Percentiles rank a stretch among this genome's conserved stretches.
Conservation (phyloP, 805 yeast species). For the Pichia manshurica region DNA sequence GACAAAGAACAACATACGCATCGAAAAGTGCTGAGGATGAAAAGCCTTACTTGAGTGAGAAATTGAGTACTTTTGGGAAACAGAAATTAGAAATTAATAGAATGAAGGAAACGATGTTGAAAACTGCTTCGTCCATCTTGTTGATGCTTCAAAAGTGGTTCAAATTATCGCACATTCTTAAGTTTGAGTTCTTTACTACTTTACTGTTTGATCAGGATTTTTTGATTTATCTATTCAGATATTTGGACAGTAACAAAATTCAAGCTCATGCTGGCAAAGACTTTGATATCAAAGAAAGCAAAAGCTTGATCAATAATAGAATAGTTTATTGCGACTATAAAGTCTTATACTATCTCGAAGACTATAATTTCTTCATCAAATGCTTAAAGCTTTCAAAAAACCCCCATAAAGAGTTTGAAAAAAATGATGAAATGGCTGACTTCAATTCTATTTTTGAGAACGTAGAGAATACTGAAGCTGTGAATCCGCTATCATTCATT, state of each 20-base stretch:
- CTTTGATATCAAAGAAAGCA: conserved; percentile 26
- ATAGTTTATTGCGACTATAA: conserved; percentile 30
- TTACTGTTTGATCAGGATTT: conserved; percentile 70
- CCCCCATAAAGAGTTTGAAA: conserved; percentile 10
- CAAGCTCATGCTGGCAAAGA: conserved; percentile 22
- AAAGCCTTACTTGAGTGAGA: conserved; percentile 14
- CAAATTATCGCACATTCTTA: conserved; percentile 68
- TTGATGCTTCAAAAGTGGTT: conserved; percentile 65
- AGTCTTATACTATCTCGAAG: conserved; percentile 21
- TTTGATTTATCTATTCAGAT: conserved; percentile 34
- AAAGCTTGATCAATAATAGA: conserved; percentile 24
- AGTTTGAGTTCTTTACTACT: conserved; percentile 67
- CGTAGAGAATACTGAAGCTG: conserved; percentile 10
- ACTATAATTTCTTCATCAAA: conserved; percentile 16
- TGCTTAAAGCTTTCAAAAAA: conserved; percentile 4
- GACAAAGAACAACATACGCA: conserved; percentile 14
- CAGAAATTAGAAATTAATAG: conserved; percentile 50
- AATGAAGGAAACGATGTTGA: conserved; percentile 58
- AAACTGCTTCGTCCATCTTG: conserved; percentile 51
- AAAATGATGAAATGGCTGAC: conserved; percentile 13
- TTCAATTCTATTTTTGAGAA: conserved; percentile 19
- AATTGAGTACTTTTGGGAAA: conserved; percentile 22
- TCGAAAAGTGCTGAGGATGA: conserved; percentile 6
- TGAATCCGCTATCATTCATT: conserved; percentile 19
- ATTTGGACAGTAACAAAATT: conserved; percentile 27